Conservation (phyloP, 352 stramenopile species). For the Phytophthora pistaciae region DNA sequence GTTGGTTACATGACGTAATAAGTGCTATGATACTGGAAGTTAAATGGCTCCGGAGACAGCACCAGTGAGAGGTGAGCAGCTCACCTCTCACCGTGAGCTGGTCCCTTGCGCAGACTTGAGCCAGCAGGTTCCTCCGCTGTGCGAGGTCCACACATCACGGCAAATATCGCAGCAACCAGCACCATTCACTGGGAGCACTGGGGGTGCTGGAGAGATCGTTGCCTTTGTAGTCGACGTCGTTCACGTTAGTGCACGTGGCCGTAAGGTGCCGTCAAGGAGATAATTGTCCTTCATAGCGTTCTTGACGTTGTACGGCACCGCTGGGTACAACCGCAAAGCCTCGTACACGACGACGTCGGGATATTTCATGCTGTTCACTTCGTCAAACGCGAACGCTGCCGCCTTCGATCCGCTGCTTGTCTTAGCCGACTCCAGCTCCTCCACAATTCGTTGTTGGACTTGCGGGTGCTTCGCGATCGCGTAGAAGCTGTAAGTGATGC, state of each 20-base stretch:
- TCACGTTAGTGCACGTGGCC: not conserved
- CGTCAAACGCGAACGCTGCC: slow-evolving; percentile 53
- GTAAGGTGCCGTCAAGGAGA: slow-evolving; percentile 73
- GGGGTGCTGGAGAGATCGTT: not conserved
- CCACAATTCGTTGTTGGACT: slow-evolving; percentile 65
- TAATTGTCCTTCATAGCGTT: slow-evolving; percentile 67
- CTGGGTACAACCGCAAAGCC: slow-evolving; percentile 75
- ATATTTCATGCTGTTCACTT: slow-evolving; percentile 72
- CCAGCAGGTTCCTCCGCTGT: not conserved
- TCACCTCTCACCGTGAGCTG: too few species aligned
- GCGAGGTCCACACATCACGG: not conserved
- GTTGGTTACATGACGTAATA: too few species aligned
- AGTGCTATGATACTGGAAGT: too few species aligned
- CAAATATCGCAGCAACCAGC: not conserved
- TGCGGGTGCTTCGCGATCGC: slow-evolving; percentile 61
- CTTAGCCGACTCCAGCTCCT: slow-evolving; percentile 44
- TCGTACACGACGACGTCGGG: slow-evolving; percentile 78
- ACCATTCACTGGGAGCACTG: not conserved
- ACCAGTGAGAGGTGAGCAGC: not conserved
- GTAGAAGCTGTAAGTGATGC: slow-evolving; percentile 86
- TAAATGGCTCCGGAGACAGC: not conserved
- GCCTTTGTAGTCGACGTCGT: not conserved
- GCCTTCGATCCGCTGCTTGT: not conserved
- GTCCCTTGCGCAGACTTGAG: not conserved
- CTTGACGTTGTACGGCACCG: slow-evolving; percentile 84